phyloP scores from a whole-genome alignment of 78 protist genomes.

The Emiliania huxleyi region DNA sequence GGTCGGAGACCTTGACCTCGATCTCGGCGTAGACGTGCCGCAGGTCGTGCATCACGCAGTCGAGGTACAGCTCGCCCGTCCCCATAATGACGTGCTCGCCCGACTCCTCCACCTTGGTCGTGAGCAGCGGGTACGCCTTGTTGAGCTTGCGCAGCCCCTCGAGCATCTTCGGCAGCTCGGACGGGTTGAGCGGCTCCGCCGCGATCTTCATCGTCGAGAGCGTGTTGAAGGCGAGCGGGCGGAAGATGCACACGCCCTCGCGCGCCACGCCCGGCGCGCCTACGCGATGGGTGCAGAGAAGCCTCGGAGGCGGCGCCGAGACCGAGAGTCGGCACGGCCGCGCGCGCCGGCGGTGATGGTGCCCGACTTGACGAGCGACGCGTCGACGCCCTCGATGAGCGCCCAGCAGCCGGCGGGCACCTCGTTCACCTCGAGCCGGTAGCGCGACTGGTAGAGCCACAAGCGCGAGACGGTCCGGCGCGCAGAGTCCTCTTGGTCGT shows the following conservation, averaged over 20 bases:
- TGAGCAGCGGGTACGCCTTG: slow-evolving; percentile 79
- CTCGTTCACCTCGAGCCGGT: slow-evolving; percentile 66
- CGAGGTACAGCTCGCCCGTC: slow-evolving; percentile 97
- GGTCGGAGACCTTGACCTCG: slow-evolving; percentile 94
- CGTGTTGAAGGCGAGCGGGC: slow-evolving; percentile 51
- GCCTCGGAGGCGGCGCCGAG: too few relatives aligned
- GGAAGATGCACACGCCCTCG: slow-evolving; percentile 31
- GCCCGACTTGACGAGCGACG: slow-evolving; percentile 80
- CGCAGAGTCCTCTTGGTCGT: slow-evolving; percentile 90
- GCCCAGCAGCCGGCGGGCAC: slow-evolving; percentile 92
- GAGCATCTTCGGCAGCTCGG: slow-evolving; percentile 96
- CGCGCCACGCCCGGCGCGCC: not conserved
- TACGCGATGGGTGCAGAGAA: too few relatives aligned
- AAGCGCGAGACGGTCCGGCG: slow-evolving; percentile 32
- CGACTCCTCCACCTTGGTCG: slow-evolving; percentile 90
- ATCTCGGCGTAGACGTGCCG: slow-evolving; percentile 68
- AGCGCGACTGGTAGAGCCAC: slow-evolving; percentile 63
- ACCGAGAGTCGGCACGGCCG: too few relatives aligned
- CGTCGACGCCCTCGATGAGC: slow-evolving; percentile 89
- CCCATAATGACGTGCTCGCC: slow-evolving; percentile 97
- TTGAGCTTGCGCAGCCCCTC: slow-evolving; percentile 84
- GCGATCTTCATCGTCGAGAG: slow-evolving; percentile 86
- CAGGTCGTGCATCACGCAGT: slow-evolving; percentile 94
- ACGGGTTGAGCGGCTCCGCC: slow-evolving; percentile 90
- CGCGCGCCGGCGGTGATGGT: slow-evolving; percentile 59